These are phyloP conservation scores for Graphiopsis chlorocephala DNA, from an alignment of 2,329 filamentous ascomycete species.

Conservation along the genomic window DNA sequence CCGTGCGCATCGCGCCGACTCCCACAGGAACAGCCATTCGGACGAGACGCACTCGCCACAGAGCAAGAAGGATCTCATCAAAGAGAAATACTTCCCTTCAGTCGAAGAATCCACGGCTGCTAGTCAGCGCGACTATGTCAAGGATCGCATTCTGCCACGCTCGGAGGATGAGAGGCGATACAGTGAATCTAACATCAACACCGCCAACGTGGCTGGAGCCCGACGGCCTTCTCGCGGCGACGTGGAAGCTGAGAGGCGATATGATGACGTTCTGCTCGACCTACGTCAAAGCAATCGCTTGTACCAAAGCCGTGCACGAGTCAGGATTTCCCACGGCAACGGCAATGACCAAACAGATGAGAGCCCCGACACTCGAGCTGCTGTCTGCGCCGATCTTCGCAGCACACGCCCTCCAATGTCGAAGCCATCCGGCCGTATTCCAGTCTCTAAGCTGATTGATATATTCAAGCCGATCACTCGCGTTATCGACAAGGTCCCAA, in stretches of 20 bases:
- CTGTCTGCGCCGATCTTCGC: constrained; percentile 7
- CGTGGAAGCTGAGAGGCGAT: background rate
- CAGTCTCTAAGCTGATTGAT: background rate
- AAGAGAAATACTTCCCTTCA: background rate
- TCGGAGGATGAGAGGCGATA: background rate
- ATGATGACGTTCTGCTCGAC: background rate
- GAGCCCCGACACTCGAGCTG: background rate
- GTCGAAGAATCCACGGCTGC: background rate
- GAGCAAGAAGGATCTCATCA: background rate
- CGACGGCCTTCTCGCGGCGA: background rate
- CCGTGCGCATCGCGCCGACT: background rate
- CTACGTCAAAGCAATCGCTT: background rate
- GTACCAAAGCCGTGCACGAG: background rate
- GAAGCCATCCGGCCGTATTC: background rate
- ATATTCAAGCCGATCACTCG: background rate
- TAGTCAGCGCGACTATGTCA: background rate
- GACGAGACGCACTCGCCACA: background rate
- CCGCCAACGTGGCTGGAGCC: background rate
- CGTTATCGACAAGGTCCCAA: background rate
- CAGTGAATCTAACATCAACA: background rate
- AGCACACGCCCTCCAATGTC: background rate
- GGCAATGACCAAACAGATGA: background rate
- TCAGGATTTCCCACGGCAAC: background rate
- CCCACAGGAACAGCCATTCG: background rate
- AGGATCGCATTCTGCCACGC: background rate